Evolutionary conservation across 1,139 yeast genomes (phyloP).

Genomic region (Suhomyces ambrosiae): DNA sequence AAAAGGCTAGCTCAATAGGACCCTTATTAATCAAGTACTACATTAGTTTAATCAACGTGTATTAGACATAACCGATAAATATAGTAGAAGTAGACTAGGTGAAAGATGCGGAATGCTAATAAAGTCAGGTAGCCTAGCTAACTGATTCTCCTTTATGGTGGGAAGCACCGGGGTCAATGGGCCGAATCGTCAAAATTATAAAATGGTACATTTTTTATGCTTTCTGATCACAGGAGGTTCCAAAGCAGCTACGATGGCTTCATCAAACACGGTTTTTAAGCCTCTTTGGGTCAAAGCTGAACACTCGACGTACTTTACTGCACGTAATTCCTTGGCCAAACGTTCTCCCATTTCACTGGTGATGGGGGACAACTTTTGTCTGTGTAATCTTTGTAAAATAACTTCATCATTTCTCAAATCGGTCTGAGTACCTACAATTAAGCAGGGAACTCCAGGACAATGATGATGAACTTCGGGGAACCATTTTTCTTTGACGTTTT

Average conservation of each 20-base stretch:
- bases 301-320: conserved; percentile 95
- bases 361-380: conserved; percentile 89
- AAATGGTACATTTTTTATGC: conserved; percentile 71
- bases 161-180: neutral
- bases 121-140: conserved; percentile 7
- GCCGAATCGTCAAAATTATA: conserved; percentile 9
- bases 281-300: conserved; percentile 98
- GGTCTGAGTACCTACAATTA: conserved; percentile 93
- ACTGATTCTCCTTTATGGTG: conserved; percentile 1
- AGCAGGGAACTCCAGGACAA: conserved; percentile 96
- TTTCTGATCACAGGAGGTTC: conserved; percentile 88
- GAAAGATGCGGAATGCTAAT: conserved; percentile 10
- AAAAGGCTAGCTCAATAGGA: too few relatives aligned
- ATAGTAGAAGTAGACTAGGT: conserved; percentile 10
- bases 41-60: conserved; percentile 10
- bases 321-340: conserved; percentile 89
- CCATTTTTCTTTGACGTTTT: conserved; percentile 97
- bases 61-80: conserved; percentile 12
- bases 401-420: conserved; percentile 94
- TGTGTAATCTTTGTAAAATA: conserved; percentile 81
- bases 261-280: conserved; percentile 92
- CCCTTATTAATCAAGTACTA: too few relatives aligned
- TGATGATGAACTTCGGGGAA: conserved; percentile 97
- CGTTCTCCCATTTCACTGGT: conserved; percentile 87
- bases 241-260: conserved; percentile 93